phyloP scores from a whole-genome alignment of 179 eudicot species.

The Drosera spatulata region DNA sequence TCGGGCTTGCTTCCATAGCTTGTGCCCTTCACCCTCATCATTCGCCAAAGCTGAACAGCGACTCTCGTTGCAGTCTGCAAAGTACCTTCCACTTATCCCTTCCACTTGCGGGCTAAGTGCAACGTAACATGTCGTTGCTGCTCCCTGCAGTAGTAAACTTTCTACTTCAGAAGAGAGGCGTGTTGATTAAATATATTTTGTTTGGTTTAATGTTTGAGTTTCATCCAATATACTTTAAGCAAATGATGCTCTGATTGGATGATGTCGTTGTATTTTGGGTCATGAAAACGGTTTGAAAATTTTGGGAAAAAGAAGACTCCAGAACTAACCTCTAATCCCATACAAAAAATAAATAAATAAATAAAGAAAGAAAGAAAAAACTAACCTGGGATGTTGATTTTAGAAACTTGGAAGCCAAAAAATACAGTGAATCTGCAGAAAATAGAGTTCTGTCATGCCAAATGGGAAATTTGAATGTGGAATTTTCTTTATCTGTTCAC shows the following conservation, averaged over 20 bases:
- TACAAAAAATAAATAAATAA: neutral
- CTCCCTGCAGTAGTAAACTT: constrained; percentile 41
- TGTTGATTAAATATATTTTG: neutral
- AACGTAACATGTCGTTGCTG: constrained; percentile 88
- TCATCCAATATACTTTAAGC: neutral
- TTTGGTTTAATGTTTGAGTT: neutral
- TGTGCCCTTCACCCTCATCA: constrained; percentile 36
- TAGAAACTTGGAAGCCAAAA: constrained; percentile 79
- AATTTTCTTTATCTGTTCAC: neutral
- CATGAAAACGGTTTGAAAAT: too few species aligned
- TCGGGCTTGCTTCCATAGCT: constrained; percentile 52
- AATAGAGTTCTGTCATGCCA: neutral
- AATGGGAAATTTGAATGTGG: neutral
- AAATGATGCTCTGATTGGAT: too few species aligned
- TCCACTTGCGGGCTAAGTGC: constrained; percentile 46
- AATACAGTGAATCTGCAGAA: constrained; percentile 76
- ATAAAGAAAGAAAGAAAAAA: neutral
- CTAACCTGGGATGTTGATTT: constrained; percentile 87
- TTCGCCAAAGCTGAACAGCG: constrained; percentile 54
- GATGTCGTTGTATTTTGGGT: too few species aligned
- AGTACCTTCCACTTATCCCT: constrained; percentile 70
- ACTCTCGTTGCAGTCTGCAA: constrained; percentile 75
- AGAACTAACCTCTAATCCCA: too few species aligned
- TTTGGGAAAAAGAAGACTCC: too few species aligned
- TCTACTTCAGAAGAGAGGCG: neutral